phyloP scores from a whole-genome alignment of 106 monocot genomes.

The Allium sativum region DNA sequence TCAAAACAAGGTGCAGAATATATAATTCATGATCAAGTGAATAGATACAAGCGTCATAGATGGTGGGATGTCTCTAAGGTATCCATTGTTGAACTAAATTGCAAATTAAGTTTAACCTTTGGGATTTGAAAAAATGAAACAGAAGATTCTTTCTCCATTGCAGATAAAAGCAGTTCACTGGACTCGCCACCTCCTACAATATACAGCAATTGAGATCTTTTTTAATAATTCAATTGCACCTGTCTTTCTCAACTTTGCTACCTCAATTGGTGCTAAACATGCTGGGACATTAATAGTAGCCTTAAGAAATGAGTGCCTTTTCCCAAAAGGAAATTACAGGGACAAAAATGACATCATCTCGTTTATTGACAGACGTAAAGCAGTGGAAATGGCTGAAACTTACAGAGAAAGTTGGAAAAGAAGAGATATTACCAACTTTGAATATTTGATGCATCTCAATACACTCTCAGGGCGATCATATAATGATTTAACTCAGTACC shows the following conservation, averaged over 20 bases:
- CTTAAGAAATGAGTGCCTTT: slow-evolving; percentile 62
- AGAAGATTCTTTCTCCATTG: slow-evolving; percentile 6
- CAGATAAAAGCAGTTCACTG: slow-evolving; percentile 96
- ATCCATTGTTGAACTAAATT: neutral
- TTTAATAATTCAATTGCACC: slow-evolving; percentile 72
- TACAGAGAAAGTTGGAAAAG: slow-evolving; percentile 87
- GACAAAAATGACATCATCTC: slow-evolving; percentile 66
- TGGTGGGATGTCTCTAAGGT: slow-evolving; percentile 87
- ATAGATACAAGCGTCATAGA: slow-evolving; percentile 71
- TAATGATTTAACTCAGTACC: slow-evolving; percentile 99
- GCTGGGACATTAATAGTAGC: slow-evolving; percentile 74
- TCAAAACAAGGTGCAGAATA: slow-evolving; percentile 25
- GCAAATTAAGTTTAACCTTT: too few species aligned
- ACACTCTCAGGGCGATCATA: slow-evolving; percentile 95
- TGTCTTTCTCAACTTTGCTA: slow-evolving; percentile 81
- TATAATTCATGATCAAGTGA: slow-evolving; percentile 16
- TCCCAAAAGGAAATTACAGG: slow-evolving; percentile 60
- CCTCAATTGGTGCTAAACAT: slow-evolving; percentile 68
- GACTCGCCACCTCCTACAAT: slow-evolving; percentile 81
- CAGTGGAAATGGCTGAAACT: slow-evolving; percentile 85
- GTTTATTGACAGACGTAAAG: slow-evolving; percentile 78
- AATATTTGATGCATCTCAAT: slow-evolving; percentile 91
- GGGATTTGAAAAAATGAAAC: neutral
- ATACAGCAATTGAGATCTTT: slow-evolving; percentile 88
- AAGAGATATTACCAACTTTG: slow-evolving; percentile 96